phyloP scores from a whole-genome alignment of 306 rosid genomes.

The Trifolium repens region DNA sequence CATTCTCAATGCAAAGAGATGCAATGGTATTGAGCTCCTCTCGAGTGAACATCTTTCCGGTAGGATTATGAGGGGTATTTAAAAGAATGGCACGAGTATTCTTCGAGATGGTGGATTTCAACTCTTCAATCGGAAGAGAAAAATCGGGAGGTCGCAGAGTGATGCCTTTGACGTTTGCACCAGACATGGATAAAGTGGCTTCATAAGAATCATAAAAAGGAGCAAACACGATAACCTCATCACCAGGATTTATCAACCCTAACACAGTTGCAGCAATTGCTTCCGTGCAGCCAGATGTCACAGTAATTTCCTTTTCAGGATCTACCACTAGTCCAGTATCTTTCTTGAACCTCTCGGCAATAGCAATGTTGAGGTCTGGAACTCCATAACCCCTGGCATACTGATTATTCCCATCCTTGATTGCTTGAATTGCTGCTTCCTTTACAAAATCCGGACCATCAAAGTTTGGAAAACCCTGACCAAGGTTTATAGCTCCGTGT shows the following conservation, averaged over 20 bases:
- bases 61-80: slow-evolving; percentile 87
- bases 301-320: slow-evolving; percentile 84
- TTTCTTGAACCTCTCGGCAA: slow-evolving; percentile 82
- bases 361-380: slow-evolving; percentile 75
- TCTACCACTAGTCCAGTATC: slow-evolving; percentile 74
- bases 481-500: slow-evolving; percentile 91
- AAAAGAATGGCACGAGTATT: slow-evolving; percentile 78
- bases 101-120: slow-evolving; percentile 67
- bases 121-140: slow-evolving; percentile 69
- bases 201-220: slow-evolving; percentile 87
- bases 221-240: slow-evolving; percentile 89
- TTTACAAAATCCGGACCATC: slow-evolving; percentile 94
- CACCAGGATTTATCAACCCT: slow-evolving; percentile 91
- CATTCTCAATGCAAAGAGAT: slow-evolving; percentile 87
- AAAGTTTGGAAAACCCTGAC: slow-evolving; percentile 95
- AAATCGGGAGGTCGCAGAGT: slow-evolving; percentile 83
- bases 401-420: slow-evolving; percentile 86
- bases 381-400: slow-evolving; percentile 88
- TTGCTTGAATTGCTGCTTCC: slow-evolving; percentile 94
- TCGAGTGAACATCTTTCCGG: slow-evolving; percentile 83
- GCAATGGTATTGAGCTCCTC: slow-evolving; percentile 74
- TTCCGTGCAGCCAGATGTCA: slow-evolving; percentile 90
- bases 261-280: slow-evolving; percentile 89
- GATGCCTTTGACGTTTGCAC: slow-evolving; percentile 78
- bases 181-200: slow-evolving; percentile 92